Evolutionary conservation across 2,329 filamentous ascomycete species (phyloP), one percentile per base, ranked within the genome.

Genomic region (Epichloe glyceriae): DNA sequence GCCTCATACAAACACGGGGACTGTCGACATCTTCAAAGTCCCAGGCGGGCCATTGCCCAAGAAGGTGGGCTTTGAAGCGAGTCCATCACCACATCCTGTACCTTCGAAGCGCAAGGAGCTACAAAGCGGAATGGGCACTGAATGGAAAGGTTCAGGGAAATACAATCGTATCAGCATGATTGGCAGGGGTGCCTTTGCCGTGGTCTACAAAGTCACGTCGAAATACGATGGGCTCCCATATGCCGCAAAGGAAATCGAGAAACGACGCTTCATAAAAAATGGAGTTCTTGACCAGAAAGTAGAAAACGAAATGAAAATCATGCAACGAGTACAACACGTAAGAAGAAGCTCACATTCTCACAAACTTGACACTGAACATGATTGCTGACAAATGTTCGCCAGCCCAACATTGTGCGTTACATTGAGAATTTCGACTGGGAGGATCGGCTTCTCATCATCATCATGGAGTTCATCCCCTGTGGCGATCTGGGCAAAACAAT

Each of bases 261-360:
- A 96, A 70, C 81, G 86, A 49, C 82, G 83, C 17, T 95, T 96
- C 62, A 87, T 95, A 73, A 95, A 95, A 70, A 93, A 95, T 59
- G 90, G 89, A 2, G 75, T 90, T 19, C 68, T 95, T 20, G 89
- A 95, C 60, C 84, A 89, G 57, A 95, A 94, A 65, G 85, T 97
- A 14, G 88, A 96, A 62, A 96, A 94, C 60, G 93, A 98, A 69
- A 91, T 98, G 84, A 86, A 82, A 57, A 97, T 98, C 59, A 97
- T 98, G 88, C 82, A 85, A 60, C 78, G 75, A 50, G 78, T 97
- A 48, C 74, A 83, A 50, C 93, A 98, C 71, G 86, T 89, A 71
- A 75, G 85, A 67, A 6, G 1, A 17, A 46, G 22, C 15, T 33
- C 10, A 14, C 17, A 8, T 26, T 35, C 14, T 12, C 43, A 6